Evolutionary conservation across 257 asterid species (phyloP).

Genomic region (Rehmannia glutinosa): DNA sequence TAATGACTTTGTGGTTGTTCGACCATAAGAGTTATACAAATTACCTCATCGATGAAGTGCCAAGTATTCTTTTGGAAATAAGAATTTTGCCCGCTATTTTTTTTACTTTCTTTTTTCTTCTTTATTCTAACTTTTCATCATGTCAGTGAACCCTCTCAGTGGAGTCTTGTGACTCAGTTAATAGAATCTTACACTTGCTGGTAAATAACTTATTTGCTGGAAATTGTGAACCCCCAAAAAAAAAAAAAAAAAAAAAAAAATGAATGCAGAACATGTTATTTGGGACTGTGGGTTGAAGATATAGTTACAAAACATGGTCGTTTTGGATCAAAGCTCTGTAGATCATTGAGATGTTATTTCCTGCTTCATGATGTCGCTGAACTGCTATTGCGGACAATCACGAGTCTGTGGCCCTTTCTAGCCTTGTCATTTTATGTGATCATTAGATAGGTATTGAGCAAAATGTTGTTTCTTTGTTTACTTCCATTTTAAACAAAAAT

Average conservation of each 20-base stretch:
- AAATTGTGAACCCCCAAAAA: too few species aligned
- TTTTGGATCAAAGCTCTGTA: neutral
- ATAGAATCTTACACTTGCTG: too few species aligned
- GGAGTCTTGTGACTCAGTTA: too few species aligned
- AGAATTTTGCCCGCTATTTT: too few species aligned
- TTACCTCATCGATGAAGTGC: neutral
- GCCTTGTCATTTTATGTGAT: neutral
- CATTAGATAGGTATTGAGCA: neutral
- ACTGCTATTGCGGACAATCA: neutral
- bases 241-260: too few species aligned
- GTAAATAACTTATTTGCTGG: too few species aligned
- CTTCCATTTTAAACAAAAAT: neutral
- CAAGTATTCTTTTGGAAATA: too few species aligned
- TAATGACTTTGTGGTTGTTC: neutral
- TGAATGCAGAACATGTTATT: neutral
- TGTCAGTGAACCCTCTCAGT: too few species aligned
- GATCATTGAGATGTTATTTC: neutral
- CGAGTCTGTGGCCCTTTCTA: too few species aligned
- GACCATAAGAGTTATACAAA: neutral
- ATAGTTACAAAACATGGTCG: neutral
- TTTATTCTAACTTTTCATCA: too few species aligned
- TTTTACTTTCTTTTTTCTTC: neutral
- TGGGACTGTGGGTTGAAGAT: too few species aligned
- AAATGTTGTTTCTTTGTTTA: neutral
- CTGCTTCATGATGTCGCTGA: conserved; percentile 3